Percentiles rank a stretch among this genome's conserved stretches.
Evolutionary conservation across 352 stramenopile species (phyloP).

Genomic region (Pythium sp.): DNA sequence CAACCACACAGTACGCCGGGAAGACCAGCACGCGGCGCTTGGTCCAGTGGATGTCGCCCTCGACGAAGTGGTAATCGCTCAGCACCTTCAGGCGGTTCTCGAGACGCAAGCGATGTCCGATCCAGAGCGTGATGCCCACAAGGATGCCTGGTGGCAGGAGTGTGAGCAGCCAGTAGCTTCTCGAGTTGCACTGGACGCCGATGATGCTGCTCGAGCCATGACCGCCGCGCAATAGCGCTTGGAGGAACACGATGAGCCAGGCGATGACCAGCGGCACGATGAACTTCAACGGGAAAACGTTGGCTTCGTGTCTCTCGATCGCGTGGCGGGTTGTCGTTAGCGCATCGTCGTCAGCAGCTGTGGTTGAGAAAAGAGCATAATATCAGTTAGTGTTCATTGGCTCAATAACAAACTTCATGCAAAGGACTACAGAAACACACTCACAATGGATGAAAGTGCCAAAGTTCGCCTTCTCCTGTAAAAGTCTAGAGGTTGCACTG

Average conservation of each 20-base stretch:
- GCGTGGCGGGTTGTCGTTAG: conserved; percentile 32
- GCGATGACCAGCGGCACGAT: conserved; percentile 51
- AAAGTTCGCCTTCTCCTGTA: conserved; percentile 30
- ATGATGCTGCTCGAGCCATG: conserved; percentile 74
- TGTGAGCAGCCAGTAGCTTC: conserved; percentile 92
- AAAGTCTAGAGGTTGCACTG: background rate
- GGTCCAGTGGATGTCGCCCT: conserved; percentile 96
- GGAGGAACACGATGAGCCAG: conserved; percentile 72
- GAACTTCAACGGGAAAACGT: conserved; percentile 54
- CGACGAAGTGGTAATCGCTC: conserved; percentile 70
- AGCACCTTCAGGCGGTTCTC: conserved; percentile 73
- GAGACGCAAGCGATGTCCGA: conserved; percentile 59
- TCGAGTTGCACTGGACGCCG: conserved; percentile 92
- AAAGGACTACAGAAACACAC: background rate
- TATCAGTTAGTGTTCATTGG: background rate
- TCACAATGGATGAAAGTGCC: conserved; percentile 33
- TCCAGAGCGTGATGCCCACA: conserved; percentile 46
- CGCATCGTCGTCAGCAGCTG: conserved; percentile 36
- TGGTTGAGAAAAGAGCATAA: background rate
- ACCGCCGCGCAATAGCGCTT: conserved; percentile 70
- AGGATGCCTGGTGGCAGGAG: conserved; percentile 79
- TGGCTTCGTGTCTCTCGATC: conserved; percentile 49
- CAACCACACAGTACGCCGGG: conserved; percentile 90
- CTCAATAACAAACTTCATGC: background rate
- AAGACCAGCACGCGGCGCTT: conserved; percentile 87